Evolutionary conservation across 106 monocot species (phyloP).

Genomic region (Amphibolis antarctica): DNA sequence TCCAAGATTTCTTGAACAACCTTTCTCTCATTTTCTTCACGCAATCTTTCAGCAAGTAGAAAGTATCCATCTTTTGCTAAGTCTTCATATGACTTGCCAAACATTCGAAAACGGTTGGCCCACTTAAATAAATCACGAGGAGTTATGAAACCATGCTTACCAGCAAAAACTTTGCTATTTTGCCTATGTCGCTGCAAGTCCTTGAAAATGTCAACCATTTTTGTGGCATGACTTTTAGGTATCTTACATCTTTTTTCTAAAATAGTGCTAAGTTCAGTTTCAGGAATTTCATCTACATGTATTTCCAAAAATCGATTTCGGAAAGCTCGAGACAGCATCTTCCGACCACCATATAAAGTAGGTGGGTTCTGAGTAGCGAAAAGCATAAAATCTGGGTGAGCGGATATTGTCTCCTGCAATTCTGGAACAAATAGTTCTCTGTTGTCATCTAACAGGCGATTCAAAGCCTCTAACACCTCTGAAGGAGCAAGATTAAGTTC

Average conservation of each 20-base stretch:
- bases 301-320: constrained; percentile 92
- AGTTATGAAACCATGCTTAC: constrained; percentile 96
- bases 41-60: constrained; percentile 91
- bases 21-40: constrained; percentile 72
- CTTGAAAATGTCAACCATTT: constrained; percentile 91
- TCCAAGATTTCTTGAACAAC: constrained; percentile 63
- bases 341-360: constrained; percentile 77
- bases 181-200: constrained; percentile 88
- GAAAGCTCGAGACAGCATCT: constrained; percentile 94
- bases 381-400: constrained; percentile 93
- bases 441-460: constrained; percentile 88
- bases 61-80: constrained; percentile 83
- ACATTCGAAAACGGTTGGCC: constrained; percentile 58
- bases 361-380: constrained; percentile 98
- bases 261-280: constrained; percentile 66
- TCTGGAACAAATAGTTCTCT: constrained; percentile 90
- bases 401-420: constrained; percentile 67
- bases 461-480: constrained; percentile 89
- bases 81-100: constrained; percentile 71
- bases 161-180: constrained; percentile 95
- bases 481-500: constrained; percentile 98
- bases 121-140: constrained; percentile 92
- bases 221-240: constrained; percentile 56
- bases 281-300: constrained; percentile 98
- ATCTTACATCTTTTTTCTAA: constrained; percentile 60